Conservation (phyloP, 108 stramenopile species). For the Nannochloropsis salina region DNA sequence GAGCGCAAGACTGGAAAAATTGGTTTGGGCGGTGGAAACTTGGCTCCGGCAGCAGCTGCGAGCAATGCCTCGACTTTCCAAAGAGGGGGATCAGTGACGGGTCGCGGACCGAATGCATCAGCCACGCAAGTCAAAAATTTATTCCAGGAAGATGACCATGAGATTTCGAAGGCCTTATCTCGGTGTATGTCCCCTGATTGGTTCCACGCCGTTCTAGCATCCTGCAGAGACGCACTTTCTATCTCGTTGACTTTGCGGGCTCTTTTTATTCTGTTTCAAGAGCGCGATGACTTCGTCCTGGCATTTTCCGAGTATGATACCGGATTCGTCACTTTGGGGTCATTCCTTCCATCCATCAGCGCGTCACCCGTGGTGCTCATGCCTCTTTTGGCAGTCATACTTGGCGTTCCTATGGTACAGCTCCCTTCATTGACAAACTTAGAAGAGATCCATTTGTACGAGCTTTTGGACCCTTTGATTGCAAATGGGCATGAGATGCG, state of each 20-base stretch:
- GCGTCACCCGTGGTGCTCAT: conserved; percentile 40
- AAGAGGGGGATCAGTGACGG: neutral
- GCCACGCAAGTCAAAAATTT: neutral
- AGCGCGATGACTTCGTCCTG: conserved; percentile 27
- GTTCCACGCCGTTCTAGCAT: conserved; percentile 40
- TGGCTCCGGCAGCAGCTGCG: neutral
- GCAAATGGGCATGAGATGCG: neutral
- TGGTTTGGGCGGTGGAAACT: neutral
- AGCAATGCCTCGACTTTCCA: neutral
- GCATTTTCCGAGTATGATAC: conserved; percentile 20
- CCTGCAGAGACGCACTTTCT: conserved; percentile 36
- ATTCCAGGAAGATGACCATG: neutral
- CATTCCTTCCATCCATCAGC: conserved; percentile 34
- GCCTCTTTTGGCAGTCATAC: conserved; percentile 34
- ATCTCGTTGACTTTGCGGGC: conserved; percentile 38
- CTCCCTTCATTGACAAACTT: conserved; percentile 34
- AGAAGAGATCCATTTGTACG: neutral
- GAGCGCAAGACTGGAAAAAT: neutral
- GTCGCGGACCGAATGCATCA: neutral
- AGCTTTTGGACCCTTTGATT: neutral
- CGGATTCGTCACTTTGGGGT: conserved; percentile 36
- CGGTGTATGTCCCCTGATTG: conserved; percentile 35
- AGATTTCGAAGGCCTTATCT: conserved; percentile 22
- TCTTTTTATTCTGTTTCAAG: conserved; percentile 35
- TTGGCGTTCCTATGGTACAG: conserved; percentile 31